Percentiles rank a stretch among this genome's conserved stretches.
Evolutionary conservation across 192 early-diverging fungal genomes (phyloP).

Genomic region (Jimgerdemannia lactiflua): DNA sequence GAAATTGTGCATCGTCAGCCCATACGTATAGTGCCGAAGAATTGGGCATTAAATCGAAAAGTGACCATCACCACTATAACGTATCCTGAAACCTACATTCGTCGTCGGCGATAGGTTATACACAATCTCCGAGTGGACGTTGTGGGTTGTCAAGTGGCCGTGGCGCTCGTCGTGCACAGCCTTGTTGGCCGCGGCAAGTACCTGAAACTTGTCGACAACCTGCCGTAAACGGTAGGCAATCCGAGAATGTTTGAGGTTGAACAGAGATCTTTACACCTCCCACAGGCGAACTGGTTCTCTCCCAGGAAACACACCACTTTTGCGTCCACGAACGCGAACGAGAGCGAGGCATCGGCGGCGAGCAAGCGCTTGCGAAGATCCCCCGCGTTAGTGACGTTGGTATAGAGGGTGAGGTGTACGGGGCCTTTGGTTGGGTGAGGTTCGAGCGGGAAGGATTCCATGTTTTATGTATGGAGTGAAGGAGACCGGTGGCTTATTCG

Average conservation of each 20-base stretch:
- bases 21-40: too few relatives aligned
- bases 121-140: constrained; percentile 55
- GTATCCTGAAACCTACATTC: constrained; percentile 35
- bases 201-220: constrained; percentile 50
- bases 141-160: constrained; percentile 52
- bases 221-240: constrained; percentile 2
- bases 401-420: constrained; percentile 31
- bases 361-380: constrained; percentile 33
- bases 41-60: too few relatives aligned
- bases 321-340: constrained; percentile 36
- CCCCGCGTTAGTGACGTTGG: constrained; percentile 28
- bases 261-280: not conserved
- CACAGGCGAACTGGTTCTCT: too few relatives aligned
- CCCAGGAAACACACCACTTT: constrained; percentile 20
- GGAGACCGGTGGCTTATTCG: too few relatives aligned
- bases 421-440: constrained; percentile 21
- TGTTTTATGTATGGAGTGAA: not conserved
- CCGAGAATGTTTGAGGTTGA: not conserved
- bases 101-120: constrained; percentile 52
- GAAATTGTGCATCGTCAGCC: too few relatives aligned
- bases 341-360: constrained; percentile 27
- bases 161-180: constrained; percentile 42
- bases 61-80: not conserved
- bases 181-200: constrained; percentile 45
- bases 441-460: constrained; percentile 38